Conservation (phyloP, 208 protist genomes). For the Trichomonas gallinae region DNA sequence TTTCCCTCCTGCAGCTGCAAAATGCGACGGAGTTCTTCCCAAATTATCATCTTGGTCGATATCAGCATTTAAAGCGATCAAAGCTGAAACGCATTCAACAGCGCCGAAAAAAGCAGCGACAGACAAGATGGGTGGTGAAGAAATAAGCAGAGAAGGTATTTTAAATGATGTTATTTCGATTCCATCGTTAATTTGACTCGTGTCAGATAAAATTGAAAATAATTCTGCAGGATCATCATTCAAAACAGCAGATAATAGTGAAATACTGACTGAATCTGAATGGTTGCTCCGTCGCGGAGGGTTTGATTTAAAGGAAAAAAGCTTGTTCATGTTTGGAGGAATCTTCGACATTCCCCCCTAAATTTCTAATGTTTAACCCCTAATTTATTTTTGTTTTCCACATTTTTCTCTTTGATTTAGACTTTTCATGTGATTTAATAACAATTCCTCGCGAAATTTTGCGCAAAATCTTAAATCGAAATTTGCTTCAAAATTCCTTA, state of each 20-base stretch:
- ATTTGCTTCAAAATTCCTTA: too few relatives aligned
- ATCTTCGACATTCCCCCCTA: too few relatives aligned
- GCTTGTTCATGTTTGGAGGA: too few relatives aligned
- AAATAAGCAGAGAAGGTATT: neutral
- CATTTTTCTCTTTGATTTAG: too few relatives aligned
- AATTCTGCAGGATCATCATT: neutral
- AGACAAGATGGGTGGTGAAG: neutral
- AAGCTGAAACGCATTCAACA: neutral
- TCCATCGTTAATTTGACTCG: neutral
- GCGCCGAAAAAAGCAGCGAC: neutral
- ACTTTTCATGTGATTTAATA: too few relatives aligned
- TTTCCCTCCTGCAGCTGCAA: neutral
- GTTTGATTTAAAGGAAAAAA: too few relatives aligned
- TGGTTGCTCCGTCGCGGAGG: too few relatives aligned
- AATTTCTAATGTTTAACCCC: too few relatives aligned
- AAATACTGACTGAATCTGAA: neutral
- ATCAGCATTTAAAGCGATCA: neutral
- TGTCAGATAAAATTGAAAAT: neutral
- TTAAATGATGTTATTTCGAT: neutral
- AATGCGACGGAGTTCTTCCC: neutral
- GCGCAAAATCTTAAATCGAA: too few relatives aligned
- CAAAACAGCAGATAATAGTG: neutral
- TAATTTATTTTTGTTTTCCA: too few relatives aligned
- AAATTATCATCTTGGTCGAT: neutral
- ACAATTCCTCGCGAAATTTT: too few relatives aligned